Base-by-base conservation (phyloP, 2,329 filamentous ascomycete species). In the Fusarium poae region DNA sequence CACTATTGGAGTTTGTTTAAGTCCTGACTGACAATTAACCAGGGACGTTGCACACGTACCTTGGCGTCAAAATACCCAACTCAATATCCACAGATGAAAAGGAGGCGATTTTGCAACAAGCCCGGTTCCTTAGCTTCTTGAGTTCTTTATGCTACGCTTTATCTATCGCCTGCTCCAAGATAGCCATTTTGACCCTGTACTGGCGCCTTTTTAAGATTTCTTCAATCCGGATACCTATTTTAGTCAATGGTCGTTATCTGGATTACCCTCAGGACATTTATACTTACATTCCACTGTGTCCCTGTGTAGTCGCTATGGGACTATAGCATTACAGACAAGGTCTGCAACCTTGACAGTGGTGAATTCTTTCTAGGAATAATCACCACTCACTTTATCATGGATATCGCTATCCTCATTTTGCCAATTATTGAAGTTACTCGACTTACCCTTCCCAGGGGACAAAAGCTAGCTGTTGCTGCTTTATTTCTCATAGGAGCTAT, bases 241-340 rank as follows among this genome's bases (percentile, higher is more conserved):
- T 63, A 15, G 57, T 77, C 2, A 60, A 56, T 68, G 30, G 70
- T 70, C 0, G 30, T 59, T 4, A 42, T 72, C 4, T 78, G 77
- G 77, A 67, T 76, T 10, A 71, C 73, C 3, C 46, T 77, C 2
- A 57, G 75, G 27, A 78, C 75, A 0, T 77, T 79, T 32, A 68
- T 79, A 43, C 70, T 72, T 3, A 75, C 76, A 6, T 80, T 80
- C 40, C 75, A 75, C 12, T 80, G 78, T 59, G 45, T 76, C 6
- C 79, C 79, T 0, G 68, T 79, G 0, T 73, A 76, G 20, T 72
- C 71, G 0, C 78, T 77, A n/a, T 80, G 78, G 79, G 73, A 77
- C 10, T 65, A 67, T 3, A 72, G 73, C 6, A 69, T 73, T 21
- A 59, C 53, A 4, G 71, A 75, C 12, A 72, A 67, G 2, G 57